phyloP scores from a whole-genome alignment of 768 basidiomycete genomes.

The Suillus plorans region DNA sequence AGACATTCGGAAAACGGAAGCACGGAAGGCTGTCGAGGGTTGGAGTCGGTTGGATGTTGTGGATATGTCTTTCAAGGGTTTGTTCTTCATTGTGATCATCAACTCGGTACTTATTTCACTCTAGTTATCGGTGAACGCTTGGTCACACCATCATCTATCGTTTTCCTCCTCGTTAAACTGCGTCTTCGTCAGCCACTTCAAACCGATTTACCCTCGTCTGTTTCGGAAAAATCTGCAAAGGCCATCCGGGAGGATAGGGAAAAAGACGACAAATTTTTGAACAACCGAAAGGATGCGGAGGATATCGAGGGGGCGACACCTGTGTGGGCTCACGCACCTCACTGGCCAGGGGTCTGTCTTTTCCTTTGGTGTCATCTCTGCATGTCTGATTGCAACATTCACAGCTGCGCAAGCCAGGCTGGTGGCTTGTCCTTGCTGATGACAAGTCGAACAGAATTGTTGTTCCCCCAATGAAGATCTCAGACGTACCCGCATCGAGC shows the following conservation, averaged over 20 bases:
- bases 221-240: slow-evolving; percentile 43
- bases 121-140: slow-evolving; percentile 88
- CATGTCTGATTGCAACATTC: neutral
- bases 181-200: slow-evolving; percentile 61
- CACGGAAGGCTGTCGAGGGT: slow-evolving; percentile 57
- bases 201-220: slow-evolving; percentile 27
- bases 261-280: slow-evolving; percentile 71
- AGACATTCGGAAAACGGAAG: slow-evolving; percentile 33
- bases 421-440: slow-evolving; percentile 91
- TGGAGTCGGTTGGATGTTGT: slow-evolving; percentile 82
- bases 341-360: slow-evolving; percentile 80
- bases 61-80: slow-evolving; percentile 85
- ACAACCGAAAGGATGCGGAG: slow-evolving; percentile 60
- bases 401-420: slow-evolving; percentile 84
- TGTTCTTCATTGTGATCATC: slow-evolving; percentile 12
- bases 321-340: slow-evolving; percentile 84
- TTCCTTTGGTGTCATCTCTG: neutral
- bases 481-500: slow-evolving; percentile 71
- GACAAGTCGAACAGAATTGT: slow-evolving; percentile 82
- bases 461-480: slow-evolving; percentile 81
- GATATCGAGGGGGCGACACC: slow-evolving; percentile 47
- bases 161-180: slow-evolving; percentile 82
- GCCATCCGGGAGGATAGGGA: slow-evolving; percentile 50
- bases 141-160: slow-evolving; percentile 85
- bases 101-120: slow-evolving; percentile 8